Conservation (phyloP, 495 filamentous ascomycete species). For the Penicillium coffeae region DNA sequence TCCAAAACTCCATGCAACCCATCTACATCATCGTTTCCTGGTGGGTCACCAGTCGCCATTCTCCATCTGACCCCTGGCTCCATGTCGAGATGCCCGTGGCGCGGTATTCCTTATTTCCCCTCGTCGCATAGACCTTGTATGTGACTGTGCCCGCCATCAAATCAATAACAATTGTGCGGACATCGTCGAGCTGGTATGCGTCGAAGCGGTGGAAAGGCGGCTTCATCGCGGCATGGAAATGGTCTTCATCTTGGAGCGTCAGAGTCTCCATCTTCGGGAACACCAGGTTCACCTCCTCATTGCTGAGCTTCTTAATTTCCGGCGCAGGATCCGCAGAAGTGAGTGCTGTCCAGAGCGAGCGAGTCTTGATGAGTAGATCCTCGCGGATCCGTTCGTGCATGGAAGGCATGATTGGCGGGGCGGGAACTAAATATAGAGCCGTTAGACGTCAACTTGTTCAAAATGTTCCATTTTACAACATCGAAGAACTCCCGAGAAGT, state of each 20-base stretch:
- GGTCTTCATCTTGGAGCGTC: slow-evolving; percentile 27
- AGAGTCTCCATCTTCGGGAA: slow-evolving; percentile 38
- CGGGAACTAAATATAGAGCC: neutral
- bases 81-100: slow-evolving; percentile 39
- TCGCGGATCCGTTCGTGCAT: slow-evolving; percentile 46
- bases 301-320: slow-evolving; percentile 36
- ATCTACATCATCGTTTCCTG: slow-evolving; percentile 35
- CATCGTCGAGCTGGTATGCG: slow-evolving; percentile 35
- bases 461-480: neutral
- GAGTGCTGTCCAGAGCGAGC: slow-evolving; percentile 41
- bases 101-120: slow-evolving; percentile 24
- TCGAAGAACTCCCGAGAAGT: neutral
- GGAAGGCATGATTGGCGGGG: slow-evolving; percentile 26
- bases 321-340: slow-evolving; percentile 42
- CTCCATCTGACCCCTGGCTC: slow-evolving; percentile 44
- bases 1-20: neutral
- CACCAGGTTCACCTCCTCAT: slow-evolving; percentile 32
- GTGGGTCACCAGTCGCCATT: slow-evolving; percentile 39
- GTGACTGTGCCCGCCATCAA: slow-evolving; percentile 43
- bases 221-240: slow-evolving; percentile 25
- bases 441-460: too few relatives aligned
- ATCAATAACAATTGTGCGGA: slow-evolving; percentile 41
- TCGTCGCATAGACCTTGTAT: slow-evolving; percentile 30
- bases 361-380: slow-evolving; percentile 39
- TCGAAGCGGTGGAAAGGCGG: slow-evolving; percentile 45